Percentiles rank a stretch among this genome's conserved stretches.
phyloP scores from a whole-genome alignment of 2,329 filamentous ascomycete species.

The Venturia pyrina region DNA sequence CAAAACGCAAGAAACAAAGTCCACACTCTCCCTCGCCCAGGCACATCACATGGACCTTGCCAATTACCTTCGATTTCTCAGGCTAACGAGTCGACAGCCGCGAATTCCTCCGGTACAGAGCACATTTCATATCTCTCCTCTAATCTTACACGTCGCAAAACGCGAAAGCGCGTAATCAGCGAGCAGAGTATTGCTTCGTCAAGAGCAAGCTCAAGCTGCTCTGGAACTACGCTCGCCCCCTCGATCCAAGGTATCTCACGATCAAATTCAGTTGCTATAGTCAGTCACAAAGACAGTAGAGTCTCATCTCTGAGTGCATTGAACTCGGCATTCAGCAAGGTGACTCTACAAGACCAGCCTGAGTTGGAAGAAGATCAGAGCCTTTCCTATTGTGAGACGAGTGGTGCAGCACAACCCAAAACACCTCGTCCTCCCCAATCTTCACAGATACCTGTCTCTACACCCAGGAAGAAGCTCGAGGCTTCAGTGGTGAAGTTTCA shows the following conservation, averaged over 20 bases:
- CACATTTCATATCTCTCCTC: background rate
- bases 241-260: background rate
- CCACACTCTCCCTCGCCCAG: background rate
- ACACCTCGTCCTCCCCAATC: background rate
- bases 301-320: background rate
- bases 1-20: background rate
- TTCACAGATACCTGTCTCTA: constrained; percentile 1
- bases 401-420: background rate
- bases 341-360: background rate
- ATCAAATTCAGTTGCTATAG: constrained; percentile 3
- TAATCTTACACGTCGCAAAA: background rate
- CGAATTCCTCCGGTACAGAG: background rate
- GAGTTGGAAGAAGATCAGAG: constrained; percentile 6
- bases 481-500: background rate
- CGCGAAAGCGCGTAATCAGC: background rate
- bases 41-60: background rate
- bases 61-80: background rate
- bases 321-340: background rate
- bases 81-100: background rate
- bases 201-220: background rate
- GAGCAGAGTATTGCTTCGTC: background rate
- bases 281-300: background rate
- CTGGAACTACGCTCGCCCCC: background rate
- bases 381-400: constrained; percentile 4
- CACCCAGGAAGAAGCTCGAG: background rate